Percentiles rank a stretch among this genome's conserved stretches.
Evolutionary conservation across 805 yeast genomes (phyloP).

Genomic region (Kodamaea lidongshanica): DNA sequence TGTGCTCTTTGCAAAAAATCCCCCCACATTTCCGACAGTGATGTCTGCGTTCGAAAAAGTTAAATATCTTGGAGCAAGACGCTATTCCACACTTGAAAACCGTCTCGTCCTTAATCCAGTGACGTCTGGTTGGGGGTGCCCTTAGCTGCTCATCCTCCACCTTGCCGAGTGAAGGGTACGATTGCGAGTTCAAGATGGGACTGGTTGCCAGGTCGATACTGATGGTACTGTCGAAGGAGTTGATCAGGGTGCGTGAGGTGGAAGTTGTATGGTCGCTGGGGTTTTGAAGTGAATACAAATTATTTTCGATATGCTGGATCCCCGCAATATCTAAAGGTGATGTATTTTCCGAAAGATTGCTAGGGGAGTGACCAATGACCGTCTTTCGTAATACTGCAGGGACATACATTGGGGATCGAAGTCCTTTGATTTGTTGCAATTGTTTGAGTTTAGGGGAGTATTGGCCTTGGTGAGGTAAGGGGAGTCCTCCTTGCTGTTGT

Average conservation of each 20-base stretch:
- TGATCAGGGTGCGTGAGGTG: conserved; percentile 19
- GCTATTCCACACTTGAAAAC: conserved; percentile 54
- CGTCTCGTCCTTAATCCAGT: conserved; percentile 68
- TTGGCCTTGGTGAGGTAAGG: conserved; percentile 4
- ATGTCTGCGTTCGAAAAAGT: conserved; percentile 72
- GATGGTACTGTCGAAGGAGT: conserved; percentile 27
- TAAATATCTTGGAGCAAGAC: conserved; percentile 58
- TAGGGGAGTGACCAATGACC: conserved; percentile 9
- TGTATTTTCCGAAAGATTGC: conserved; percentile 2
- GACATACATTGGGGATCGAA: conserved; percentile 78
- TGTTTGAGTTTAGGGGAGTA: conserved; percentile 10
- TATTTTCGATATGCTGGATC: conserved; percentile 5
- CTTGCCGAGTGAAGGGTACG: conserved; percentile 17
- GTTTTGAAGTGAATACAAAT: conserved; percentile 5
- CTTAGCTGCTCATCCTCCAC: conserved; percentile 14
- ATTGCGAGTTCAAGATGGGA: conserved; percentile 10
- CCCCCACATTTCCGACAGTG: conserved; percentile 87
- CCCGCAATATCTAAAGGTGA: conserved; percentile 7
- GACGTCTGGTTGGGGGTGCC: conserved; percentile 50
- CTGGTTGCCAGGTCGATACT: conserved; percentile 21
- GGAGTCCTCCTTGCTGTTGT: conserved; percentile 3
- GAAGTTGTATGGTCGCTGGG: conserved; percentile 7
- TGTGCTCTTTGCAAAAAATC: conserved; percentile 66
- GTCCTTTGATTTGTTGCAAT: conserved; percentile 64
- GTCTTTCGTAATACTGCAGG: conserved; percentile 77